Conservation (phyloP, 1,284 basidiomycete species). For the Marasmius fiardii region DNA sequence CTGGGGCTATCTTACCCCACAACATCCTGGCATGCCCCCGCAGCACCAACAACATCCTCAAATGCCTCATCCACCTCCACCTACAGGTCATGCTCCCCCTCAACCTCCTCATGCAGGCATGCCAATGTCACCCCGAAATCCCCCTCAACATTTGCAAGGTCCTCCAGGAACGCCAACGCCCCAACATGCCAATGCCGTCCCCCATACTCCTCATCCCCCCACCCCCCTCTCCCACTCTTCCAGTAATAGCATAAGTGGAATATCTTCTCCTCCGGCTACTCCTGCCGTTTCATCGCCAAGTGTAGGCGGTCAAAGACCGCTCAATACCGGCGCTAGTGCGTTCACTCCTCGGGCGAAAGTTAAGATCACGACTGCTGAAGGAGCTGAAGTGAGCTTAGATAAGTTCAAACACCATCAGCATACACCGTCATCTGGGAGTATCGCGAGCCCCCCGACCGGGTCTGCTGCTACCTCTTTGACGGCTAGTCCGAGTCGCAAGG, state of each 20-base stretch:
- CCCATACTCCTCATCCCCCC: slow-evolving; percentile 48
- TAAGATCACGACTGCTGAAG: slow-evolving; percentile 51
- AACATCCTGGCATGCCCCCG: slow-evolving; percentile 12
- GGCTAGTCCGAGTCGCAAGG: slow-evolving; percentile 32
- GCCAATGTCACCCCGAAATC: slow-evolving; percentile 65
- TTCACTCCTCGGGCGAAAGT: slow-evolving; percentile 57
- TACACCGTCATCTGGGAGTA: slow-evolving; percentile 35
- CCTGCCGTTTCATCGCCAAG: slow-evolving; percentile 48
- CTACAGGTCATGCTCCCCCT: slow-evolving; percentile 21
- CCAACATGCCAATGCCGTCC: slow-evolving; percentile 48
- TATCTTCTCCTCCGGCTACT: slow-evolving; percentile 69
- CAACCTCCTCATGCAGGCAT: slow-evolving; percentile 36
- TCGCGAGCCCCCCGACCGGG: slow-evolving; percentile 39
- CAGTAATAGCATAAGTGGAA: slow-evolving; percentile 39
- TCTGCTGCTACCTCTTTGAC: slow-evolving; percentile 31
- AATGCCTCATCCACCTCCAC: slow-evolving; percentile 37
- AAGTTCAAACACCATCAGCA: slow-evolving; percentile 43
- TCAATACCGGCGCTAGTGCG: slow-evolving; percentile 59
- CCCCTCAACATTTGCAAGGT: slow-evolving; percentile 48
- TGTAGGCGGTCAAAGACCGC: slow-evolving; percentile 28
- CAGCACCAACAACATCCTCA: slow-evolving; percentile 31
- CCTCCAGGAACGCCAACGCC: slow-evolving; percentile 63
- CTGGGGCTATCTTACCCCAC: slow-evolving; percentile 25
- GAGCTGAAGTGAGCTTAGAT: slow-evolving; percentile 57
- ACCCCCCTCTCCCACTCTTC: slow-evolving; percentile 48